Base-by-base conservation (phyloP, 306 rosid species). In the Pyrus betulifolia region DNA sequence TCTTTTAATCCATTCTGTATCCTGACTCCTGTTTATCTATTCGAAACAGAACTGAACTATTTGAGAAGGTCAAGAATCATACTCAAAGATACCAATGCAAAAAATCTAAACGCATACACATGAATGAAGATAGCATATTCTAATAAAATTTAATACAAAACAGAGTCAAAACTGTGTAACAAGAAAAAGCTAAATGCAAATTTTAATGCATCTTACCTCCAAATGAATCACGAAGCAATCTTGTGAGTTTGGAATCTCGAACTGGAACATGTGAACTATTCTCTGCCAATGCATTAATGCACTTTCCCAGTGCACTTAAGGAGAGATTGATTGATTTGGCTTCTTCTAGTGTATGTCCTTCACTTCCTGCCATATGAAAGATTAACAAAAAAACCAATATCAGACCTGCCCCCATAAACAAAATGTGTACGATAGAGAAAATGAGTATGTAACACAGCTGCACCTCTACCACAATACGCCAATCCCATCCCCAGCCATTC, bases 181-280 rank as follows among this genome's bases (percentile, higher is more conserved):
- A 45, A 55, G 58, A 72, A 40, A 72, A 52, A 46, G 46, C 38
- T 58, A 38, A 30, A 69, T 44, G 31, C 71, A 79, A 79, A 74
- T 18, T 52, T 70, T 71, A 19, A 31, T 10, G 2, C 70, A 79
- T 64, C 85, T 71, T 85, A 93, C 99, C 99, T 60, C 99, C 99
- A 85, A 96, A 96, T 57, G 99, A 96, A 87, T 96, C 99, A 21
- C 92, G 87, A 71, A 96, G 87, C 74, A 96, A 85, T 84, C 99
- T 89, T 23, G 99, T 96, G 74, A 96, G 97, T 95, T 96, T 96
- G 74, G 99, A 92, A 90, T 96, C 99, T 78, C 99, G 96, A 70
- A 96, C 90, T 76, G 99, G 99, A 79, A 96, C 90, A 73, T 96
- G 99, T 9, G 88, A 82, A 80, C 98, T 93, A 77, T 91, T 96